Base-by-base conservation (phyloP, 306 rosid species). In the Gastrolobium bilobum region DNA sequence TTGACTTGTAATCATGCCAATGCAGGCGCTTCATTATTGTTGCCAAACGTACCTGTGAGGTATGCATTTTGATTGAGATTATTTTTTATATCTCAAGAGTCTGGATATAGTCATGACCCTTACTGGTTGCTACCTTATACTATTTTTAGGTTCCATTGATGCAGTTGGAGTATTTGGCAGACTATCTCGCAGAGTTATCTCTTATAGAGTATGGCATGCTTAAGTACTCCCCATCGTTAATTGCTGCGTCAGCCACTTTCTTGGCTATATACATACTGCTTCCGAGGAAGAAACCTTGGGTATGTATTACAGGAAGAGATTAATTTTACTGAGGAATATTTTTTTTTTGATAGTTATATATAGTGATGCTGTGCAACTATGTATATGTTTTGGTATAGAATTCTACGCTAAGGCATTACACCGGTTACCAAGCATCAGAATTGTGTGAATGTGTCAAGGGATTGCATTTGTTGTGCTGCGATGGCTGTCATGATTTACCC, bases 201-300 rank as follows among this genome's bases (percentile, higher is more conserved):
- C 93, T 91, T 75, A 69, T 86, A 44, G 89, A 89, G 54, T 86
- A 89, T 71, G 67, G 68, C 74, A 83, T 89, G 91, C 92, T 86
- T 60, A 56, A 63, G 76, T 84, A 79, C 81, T 56, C 81, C 15
- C 93, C 92, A 13, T 91, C 93, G 4, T 68, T 91, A 58, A 69
- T 89, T 54, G 93, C 93, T 59, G 93, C 93, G 33, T 87, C 93
- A 57, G 88, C 90, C 67, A 73, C 87, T 79, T 89, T 91, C 86
- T 79, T 91, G 90, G 90, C 97, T 56, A 88, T 72, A 67, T 91
- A 82, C 83, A 86, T 88, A 48, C 80, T 91, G 48, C 73, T 71
- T 20, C 89, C 93, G 15, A 48, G 62, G 42, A 75, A 83, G 76
- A 84, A 58, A 64, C 92, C 93, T 47, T 91, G 97, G 97, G 97